These are phyloP conservation scores for Dendrocalamus latiflorus DNA, from an alignment of 202 grass and related monocot genomes.

Conservation along the genomic window DNA sequence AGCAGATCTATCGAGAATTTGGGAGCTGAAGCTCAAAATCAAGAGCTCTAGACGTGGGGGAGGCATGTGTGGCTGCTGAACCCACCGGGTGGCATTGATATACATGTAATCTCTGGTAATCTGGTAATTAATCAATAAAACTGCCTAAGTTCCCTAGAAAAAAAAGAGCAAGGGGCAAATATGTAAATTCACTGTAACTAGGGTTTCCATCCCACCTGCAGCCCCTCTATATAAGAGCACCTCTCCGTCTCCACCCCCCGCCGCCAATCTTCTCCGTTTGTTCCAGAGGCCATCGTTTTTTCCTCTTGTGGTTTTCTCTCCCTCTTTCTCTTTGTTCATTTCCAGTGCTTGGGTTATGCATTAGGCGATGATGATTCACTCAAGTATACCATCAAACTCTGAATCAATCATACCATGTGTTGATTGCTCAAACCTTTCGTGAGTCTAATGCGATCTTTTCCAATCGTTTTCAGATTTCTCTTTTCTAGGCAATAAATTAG, in stretches of 20 bases:
- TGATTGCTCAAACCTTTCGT: conserved; percentile 41
- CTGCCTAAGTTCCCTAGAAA: too few species aligned
- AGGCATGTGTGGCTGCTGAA: too few species aligned
- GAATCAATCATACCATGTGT: conserved; percentile 47
- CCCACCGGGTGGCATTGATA: too few species aligned
- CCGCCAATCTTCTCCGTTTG: neutral
- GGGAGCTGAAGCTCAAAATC: too few species aligned
- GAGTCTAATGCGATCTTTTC: conserved; percentile 20
- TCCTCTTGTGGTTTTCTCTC: neutral
- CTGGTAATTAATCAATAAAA: too few species aligned
- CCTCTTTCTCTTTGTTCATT: neutral
- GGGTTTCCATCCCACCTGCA: neutral
- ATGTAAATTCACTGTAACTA: neutral
- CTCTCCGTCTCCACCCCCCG: too few species aligned
- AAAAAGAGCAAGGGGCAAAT: neutral
- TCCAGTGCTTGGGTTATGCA: neutral
- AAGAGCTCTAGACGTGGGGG: too few species aligned
- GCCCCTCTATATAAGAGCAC: neutral
- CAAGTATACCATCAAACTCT: conserved; percentile 67
- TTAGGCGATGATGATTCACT: conserved; percentile 47
- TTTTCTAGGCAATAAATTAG: conserved; percentile 65
- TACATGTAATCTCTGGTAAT: too few species aligned
- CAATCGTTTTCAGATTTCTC: neutral
- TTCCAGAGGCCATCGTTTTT: neutral
- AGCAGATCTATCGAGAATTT: too few species aligned